Conservation (phyloP, 2,329 filamentous ascomycete genomes). For the Furcasterigmium sp. region DNA sequence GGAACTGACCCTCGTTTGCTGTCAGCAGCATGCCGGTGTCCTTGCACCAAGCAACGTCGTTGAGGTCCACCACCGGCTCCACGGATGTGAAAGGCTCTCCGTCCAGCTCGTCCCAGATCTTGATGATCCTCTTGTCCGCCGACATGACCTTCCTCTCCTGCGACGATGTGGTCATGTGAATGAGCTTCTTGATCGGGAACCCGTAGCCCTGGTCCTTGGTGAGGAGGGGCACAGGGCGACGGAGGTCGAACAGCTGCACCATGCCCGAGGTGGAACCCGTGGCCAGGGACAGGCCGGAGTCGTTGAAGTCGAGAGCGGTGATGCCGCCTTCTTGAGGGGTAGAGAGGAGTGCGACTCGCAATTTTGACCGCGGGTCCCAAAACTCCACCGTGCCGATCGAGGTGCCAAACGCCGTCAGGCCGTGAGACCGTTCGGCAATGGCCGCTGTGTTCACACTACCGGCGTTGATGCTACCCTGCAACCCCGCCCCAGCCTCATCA, state of each 20-base stretch:
- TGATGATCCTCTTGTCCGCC: slow-evolving; percentile 92
- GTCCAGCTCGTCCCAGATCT: slow-evolving; percentile 82
- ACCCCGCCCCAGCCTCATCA: slow-evolving; percentile 65
- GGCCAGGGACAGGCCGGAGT: slow-evolving; percentile 77
- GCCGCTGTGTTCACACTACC: slow-evolving; percentile 84
- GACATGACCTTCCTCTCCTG: slow-evolving; percentile 85
- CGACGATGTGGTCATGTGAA: slow-evolving; percentile 64
- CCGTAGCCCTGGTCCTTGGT: slow-evolving; percentile 96
- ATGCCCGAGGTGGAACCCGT: slow-evolving; percentile 85
- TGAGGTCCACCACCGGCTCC: slow-evolving; percentile 90
- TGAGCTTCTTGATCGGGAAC: slow-evolving; percentile 82
- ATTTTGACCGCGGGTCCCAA: slow-evolving; percentile 85
- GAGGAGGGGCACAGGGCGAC: slow-evolving; percentile 77
- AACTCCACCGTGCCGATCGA: slow-evolving; percentile 94
- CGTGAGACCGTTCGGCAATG: slow-evolving; percentile 84
- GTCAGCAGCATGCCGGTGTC: slow-evolving; percentile 93
- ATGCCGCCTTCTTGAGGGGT: slow-evolving; percentile 64
- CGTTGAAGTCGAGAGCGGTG: slow-evolving; percentile 81
- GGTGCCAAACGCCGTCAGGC: slow-evolving; percentile 88
- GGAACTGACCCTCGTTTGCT: slow-evolving; percentile 68
- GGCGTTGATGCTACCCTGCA: slow-evolving; percentile 82
- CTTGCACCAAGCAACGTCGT: slow-evolving; percentile 88
- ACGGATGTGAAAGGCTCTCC: slow-evolving; percentile 93
- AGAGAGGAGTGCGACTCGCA: slow-evolving; percentile 71
- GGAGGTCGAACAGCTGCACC: slow-evolving; percentile 86